These are phyloP conservation scores for Cladophialophora yegresii DNA, from an alignment of 2,329 filamentous ascomycete genomes.

Conservation along the genomic window DNA sequence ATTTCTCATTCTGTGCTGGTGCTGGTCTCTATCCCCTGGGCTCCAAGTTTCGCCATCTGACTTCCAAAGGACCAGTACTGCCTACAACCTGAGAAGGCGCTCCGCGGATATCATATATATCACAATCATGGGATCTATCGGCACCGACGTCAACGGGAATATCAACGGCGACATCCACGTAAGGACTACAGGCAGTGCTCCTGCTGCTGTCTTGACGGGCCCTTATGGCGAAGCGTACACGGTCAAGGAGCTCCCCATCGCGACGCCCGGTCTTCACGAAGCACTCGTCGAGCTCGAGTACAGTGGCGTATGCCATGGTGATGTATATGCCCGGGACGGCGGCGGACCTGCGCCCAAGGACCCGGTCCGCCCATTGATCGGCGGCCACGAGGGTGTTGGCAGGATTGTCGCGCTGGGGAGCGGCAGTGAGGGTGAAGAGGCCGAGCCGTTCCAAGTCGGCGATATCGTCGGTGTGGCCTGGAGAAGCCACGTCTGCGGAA, in stretches of 20 bases:
- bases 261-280: neutral
- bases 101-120: neutral
- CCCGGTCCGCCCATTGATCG: constrained; percentile 13
- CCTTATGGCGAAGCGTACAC: constrained; percentile 12
- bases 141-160: neutral
- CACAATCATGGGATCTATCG: neutral
- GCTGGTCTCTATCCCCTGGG: neutral
- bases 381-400: constrained; percentile 15
- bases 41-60: neutral
- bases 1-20: neutral
- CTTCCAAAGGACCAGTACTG: neutral
- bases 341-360: constrained; percentile 17
- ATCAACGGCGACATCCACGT: neutral
- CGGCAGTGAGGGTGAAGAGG: neutral
- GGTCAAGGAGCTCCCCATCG: constrained; percentile 1
- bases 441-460: constrained; percentile 7
- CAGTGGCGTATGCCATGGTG: constrained; percentile 23
- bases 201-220: constrained; percentile 11
- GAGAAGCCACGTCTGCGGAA: constrained; percentile 13
- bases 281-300: constrained; percentile 16
- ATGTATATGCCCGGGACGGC: constrained; percentile 18
- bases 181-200: neutral
- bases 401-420: constrained; percentile 14
- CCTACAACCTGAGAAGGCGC: neutral
- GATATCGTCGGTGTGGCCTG: constrained; percentile 15